A percentile compares a stretch with the other conserved stretches of the same genome.
phyloP scores from a whole-genome alignment of 1,139 yeast species.

The Candida tetrigidarum region DNA sequence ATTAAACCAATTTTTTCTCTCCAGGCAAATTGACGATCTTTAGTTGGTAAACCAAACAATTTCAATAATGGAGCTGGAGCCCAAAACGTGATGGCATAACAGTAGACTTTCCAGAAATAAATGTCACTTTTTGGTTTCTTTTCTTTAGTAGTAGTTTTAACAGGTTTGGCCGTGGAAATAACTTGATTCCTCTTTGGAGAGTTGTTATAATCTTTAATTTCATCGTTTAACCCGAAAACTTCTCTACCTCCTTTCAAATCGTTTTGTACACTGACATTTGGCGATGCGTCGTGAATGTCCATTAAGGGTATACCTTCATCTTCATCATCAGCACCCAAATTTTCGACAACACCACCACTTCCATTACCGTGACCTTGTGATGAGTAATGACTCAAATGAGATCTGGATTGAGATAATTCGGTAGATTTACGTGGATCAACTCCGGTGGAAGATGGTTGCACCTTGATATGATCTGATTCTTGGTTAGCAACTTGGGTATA shows the following conservation, averaged over 20 bases:
- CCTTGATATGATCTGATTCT: conserved; percentile 60
- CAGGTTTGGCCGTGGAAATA: conserved; percentile 22
- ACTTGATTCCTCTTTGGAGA: conserved; percentile 34
- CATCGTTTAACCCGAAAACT: conserved; percentile 66
- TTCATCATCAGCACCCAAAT: conserved; percentile 18
- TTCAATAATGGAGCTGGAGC: conserved; percentile 79
- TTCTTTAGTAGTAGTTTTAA: conserved; percentile 12
- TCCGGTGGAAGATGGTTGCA: conserved; percentile 78
- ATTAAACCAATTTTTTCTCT: conserved; percentile 90
- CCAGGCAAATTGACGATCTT: conserved; percentile 93
- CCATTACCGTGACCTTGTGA: conserved; percentile 3
- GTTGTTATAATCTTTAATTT: conserved; percentile 30
- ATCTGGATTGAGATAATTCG: conserved; percentile 17
- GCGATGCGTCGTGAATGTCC: conserved; percentile 32
- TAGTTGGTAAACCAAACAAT: conserved; percentile 76
- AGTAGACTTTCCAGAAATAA: conserved; percentile 82
- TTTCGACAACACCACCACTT: no score
- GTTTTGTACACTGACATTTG: conserved; percentile 10
- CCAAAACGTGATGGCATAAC: conserved; percentile 85
- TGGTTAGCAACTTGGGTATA: conserved; percentile 83
- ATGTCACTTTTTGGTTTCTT: conserved; percentile 32
- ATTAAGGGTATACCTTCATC: conserved; percentile 51
- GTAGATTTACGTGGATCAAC: conserved; percentile 55
- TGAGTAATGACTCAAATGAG: conserved; percentile 13
- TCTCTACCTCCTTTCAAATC: conserved; percentile 49